These are phyloP conservation scores for Vitis labrusca DNA, from an alignment of 164 flowering plant genomes.

Conservation along the genomic window DNA sequence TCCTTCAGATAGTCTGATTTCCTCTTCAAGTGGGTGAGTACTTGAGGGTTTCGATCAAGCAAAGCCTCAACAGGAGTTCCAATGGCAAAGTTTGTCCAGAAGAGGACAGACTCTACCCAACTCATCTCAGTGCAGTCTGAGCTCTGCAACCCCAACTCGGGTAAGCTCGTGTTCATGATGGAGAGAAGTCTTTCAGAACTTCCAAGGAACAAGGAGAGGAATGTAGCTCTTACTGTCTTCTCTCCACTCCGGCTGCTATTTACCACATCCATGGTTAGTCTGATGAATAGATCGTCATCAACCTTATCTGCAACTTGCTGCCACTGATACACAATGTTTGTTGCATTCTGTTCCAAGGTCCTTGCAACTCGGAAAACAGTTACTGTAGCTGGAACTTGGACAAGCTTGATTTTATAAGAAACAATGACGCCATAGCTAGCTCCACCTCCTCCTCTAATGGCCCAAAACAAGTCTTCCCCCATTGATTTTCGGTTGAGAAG, in stretches of 20 bases:
- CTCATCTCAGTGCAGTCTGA: conserved; percentile 28
- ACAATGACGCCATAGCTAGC: conserved; percentile 37
- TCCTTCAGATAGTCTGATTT: too few relatives aligned
- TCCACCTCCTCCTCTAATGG: conserved; percentile 43
- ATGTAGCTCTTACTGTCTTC: conserved; percentile 20
- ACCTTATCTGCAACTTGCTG: conserved; percentile 28
- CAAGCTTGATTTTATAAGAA: conserved; percentile 32
- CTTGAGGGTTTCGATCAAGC: too few relatives aligned
- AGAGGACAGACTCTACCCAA: conserved; percentile 32
- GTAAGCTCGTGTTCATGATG: conserved; percentile 25
- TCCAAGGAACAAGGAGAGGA: conserved; percentile 33
- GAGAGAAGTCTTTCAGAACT: conserved; percentile 15
- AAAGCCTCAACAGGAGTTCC: background rate
- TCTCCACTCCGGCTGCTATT: background rate
- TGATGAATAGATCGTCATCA: conserved; percentile 29
- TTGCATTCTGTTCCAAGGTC: conserved; percentile 24
- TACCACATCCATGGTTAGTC: conserved; percentile 21
- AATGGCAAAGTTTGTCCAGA: background rate
- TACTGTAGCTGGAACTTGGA: conserved; percentile 28
- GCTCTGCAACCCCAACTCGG: conserved; percentile 28
- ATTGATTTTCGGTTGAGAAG: conserved; percentile 31
- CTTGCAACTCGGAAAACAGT: conserved; percentile 27
- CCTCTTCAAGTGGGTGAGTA: background rate
- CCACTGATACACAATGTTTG: conserved; percentile 24
- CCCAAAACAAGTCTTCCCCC: conserved; percentile 52